Percentiles rank a stretch among this genome's conserved stretches.
phyloP scores from a whole-genome alignment of 2,329 filamentous ascomycete species.

The Cytospora schulzeri region DNA sequence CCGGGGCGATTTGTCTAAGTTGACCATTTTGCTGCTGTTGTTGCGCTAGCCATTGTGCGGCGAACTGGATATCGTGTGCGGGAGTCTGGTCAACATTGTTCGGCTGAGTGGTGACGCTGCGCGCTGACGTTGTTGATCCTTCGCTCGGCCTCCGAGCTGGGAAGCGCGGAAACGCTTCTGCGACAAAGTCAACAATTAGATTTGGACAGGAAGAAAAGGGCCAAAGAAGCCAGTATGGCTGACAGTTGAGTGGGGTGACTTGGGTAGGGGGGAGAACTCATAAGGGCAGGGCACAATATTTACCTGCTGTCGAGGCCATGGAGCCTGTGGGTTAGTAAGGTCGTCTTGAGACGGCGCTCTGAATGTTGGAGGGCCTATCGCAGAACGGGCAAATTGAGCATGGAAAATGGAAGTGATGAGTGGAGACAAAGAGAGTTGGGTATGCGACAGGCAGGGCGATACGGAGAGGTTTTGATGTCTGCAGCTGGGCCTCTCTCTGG shows the following conservation, averaged over 20 bases:
- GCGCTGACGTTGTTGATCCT: slow-evolving; percentile 52
- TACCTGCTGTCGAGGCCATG: slow-evolving; percentile 29
- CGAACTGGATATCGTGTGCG: slow-evolving; percentile 44
- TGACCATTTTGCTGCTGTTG: slow-evolving; percentile 42
- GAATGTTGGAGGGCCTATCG: slow-evolving; percentile 8
- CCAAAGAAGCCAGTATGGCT: not conserved
- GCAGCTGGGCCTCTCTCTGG: slow-evolving; percentile 7
- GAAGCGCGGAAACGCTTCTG: slow-evolving; percentile 28
- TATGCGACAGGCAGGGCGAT: slow-evolving; percentile 17
- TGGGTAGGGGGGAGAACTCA: not conserved
- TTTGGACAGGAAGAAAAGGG: not conserved
- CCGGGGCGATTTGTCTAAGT: slow-evolving; percentile 45
- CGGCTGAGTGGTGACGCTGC: slow-evolving; percentile 55
- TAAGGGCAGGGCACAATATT: not conserved
- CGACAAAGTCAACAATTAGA: slow-evolving; percentile 13
- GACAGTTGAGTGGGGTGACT: not conserved
- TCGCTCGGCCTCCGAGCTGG: slow-evolving; percentile 25
- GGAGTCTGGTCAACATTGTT: slow-evolving; percentile 52
- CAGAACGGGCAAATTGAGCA: slow-evolving; percentile 13
- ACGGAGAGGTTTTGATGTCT: slow-evolving; percentile 16
- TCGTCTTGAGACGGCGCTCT: slow-evolving; percentile 12
- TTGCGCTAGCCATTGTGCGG: slow-evolving; percentile 51
- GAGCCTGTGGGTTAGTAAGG: slow-evolving; percentile 17
- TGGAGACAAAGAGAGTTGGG: slow-evolving; percentile 22
- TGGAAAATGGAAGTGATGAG: slow-evolving; percentile 21